These are phyloP conservation scores for Hibiscus mutabilis DNA, from an alignment of 345 rosid genomes.

Conservation along the genomic window DNA sequence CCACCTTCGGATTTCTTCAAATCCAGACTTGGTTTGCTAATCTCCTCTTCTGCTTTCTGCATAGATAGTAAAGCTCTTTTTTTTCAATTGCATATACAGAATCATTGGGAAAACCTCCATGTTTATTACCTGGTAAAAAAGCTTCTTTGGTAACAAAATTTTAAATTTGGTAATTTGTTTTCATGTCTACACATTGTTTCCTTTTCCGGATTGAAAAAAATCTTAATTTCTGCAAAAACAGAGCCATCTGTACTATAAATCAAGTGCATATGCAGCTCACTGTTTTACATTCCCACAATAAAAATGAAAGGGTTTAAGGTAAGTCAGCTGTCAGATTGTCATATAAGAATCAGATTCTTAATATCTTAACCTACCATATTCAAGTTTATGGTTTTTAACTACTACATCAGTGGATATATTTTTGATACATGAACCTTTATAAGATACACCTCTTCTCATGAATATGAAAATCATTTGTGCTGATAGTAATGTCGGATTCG, in stretches of 20 bases:
- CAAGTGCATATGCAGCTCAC: background rate
- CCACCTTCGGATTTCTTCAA: constrained; percentile 14
- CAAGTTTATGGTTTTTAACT: background rate
- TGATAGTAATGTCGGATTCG: background rate
- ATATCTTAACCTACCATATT: background rate
- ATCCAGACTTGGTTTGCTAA: background rate
- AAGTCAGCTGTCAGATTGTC: background rate
- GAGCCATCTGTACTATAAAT: background rate
- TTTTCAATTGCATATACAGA: background rate
- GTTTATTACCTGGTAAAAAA: background rate
- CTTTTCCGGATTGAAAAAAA: background rate
- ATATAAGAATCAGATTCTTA: constrained; percentile 1
- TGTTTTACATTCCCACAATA: background rate
- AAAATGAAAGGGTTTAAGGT: background rate
- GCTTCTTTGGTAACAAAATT: background rate
- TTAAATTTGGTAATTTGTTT: background rate
- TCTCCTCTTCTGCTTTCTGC: constrained; percentile 35
- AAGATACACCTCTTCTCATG: background rate
- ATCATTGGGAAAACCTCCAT: background rate
- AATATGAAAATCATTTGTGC: background rate
- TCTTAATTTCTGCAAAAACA: background rate
- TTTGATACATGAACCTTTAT: background rate
- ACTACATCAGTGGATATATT: background rate
- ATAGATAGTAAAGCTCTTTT: background rate
- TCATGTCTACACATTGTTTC: background rate